phyloP scores from a whole-genome alignment of 2,329 filamentous ascomycete genomes.

The Pseudopyricularia cyperi region DNA sequence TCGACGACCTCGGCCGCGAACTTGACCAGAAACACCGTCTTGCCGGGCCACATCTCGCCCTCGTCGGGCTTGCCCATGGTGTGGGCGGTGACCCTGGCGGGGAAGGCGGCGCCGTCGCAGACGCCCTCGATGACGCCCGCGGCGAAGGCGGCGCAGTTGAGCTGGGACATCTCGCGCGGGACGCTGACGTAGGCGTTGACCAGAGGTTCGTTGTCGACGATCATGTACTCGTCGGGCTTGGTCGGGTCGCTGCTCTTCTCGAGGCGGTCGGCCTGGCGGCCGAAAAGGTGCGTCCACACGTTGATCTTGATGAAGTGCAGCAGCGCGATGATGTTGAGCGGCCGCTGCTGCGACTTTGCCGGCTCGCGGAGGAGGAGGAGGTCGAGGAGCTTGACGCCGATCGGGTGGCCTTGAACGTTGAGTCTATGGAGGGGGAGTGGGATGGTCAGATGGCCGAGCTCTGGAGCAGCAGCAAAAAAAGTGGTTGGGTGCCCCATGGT shows the following conservation, averaged over 20 bases:
- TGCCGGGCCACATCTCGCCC: constrained; percentile 85
- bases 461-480: no score
- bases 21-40: constrained; percentile 91
- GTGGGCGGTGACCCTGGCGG: constrained; percentile 81
- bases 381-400: constrained; percentile 89
- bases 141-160: constrained; percentile 93
- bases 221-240: constrained; percentile 95
- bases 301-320: constrained; percentile 92
- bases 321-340: constrained; percentile 77
- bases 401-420: constrained; percentile 82
- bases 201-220: constrained; percentile 93
- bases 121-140: constrained; percentile 92
- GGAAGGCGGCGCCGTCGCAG: constrained; percentile 85
- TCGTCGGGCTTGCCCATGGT: constrained; percentile 48
- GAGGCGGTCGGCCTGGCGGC: constrained; percentile 77
- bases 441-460: background rate
- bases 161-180: constrained; percentile 86
- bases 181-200: constrained; percentile 91
- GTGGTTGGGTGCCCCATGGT: background rate
- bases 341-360: constrained; percentile 57
- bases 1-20: constrained; percentile 88
- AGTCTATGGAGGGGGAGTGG: constrained; percentile 39
- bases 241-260: constrained; percentile 74
- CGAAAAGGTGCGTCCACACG: constrained; percentile 86
- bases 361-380: constrained; percentile 80